Conservation (phyloP, 1,139 yeast genomes). For the Hansenula sp. region DNA sequence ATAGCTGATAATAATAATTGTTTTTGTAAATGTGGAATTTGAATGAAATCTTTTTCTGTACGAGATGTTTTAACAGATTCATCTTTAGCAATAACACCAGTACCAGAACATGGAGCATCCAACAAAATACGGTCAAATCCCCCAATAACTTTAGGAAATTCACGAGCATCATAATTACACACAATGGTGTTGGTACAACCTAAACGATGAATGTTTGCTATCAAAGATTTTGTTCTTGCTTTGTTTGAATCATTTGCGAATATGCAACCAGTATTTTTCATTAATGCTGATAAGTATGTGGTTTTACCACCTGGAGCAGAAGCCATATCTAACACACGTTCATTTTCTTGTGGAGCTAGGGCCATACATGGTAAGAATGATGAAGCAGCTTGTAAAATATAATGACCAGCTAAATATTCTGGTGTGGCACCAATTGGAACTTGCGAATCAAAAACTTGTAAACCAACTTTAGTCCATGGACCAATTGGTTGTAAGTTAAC, state of each 20-base stretch:
- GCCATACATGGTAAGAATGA: slow-evolving; percentile 98
- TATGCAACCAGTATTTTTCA: slow-evolving; percentile 97
- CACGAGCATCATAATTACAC: slow-evolving; percentile 97
- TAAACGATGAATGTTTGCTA: slow-evolving; percentile 95
- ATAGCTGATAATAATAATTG: slow-evolving; percentile 92
- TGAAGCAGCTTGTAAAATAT: slow-evolving; percentile 97
- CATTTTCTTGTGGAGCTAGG: slow-evolving; percentile 91
- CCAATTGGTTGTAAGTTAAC: slow-evolving; percentile 97
- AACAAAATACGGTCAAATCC: slow-evolving; percentile 93
- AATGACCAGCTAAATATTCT: slow-evolving; percentile 96
- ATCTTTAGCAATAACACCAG: slow-evolving; percentile 98
- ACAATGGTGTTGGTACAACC: slow-evolving; percentile 97
- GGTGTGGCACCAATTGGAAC: slow-evolving; percentile 99
- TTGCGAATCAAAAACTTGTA: slow-evolving; percentile 95
- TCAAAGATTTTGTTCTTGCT: slow-evolving; percentile 91
- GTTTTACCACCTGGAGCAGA: slow-evolving; percentile 99
- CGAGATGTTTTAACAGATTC: slow-evolving; percentile 91
- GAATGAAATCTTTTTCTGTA: slow-evolving; percentile 94
- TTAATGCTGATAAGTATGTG: slow-evolving; percentile 90
- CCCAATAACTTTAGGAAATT: slow-evolving; percentile 96
- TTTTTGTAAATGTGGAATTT: slow-evolving; percentile 94
- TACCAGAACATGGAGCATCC: slow-evolving; percentile 99
- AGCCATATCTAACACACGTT: slow-evolving; percentile 96
- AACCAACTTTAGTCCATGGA: slow-evolving; percentile 96
- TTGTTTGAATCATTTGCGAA: slow-evolving; percentile 97